Conservation (phyloP, 192 early-diverging fungal species). For the Backusella australiensis region DNA sequence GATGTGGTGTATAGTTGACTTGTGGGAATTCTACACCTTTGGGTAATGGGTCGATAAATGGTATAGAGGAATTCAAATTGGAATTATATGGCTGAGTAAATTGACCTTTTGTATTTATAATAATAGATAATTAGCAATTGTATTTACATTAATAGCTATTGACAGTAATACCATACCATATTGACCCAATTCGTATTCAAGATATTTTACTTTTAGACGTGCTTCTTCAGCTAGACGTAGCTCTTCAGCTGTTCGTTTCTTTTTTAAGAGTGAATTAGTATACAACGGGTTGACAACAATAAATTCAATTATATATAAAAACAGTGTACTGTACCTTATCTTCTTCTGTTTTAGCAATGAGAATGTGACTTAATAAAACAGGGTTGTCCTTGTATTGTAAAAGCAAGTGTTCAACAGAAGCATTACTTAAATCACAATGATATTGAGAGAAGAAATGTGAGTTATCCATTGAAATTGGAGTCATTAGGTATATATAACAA, state of each 20-base stretch:
- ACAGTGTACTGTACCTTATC: neutral
- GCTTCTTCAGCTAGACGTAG: conserved; percentile 8
- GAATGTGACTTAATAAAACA: conserved; percentile 1
- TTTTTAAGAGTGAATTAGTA: neutral
- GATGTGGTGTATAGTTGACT: neutral
- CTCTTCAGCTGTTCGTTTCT: conserved; percentile 6
- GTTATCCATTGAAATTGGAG: neutral
- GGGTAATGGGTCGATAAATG: neutral
- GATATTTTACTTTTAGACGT: conserved; percentile 2
- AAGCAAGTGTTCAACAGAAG: neutral
- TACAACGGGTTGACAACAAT: neutral
- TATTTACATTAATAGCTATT: neutral
- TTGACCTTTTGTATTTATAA: neutral
- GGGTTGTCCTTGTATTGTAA: neutral
- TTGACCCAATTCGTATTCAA: neutral
- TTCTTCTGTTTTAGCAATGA: conserved; percentile 7
- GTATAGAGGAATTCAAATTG: neutral
- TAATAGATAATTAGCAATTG: neutral
- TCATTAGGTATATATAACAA: neutral
- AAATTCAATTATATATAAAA: neutral
- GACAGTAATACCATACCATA: neutral
- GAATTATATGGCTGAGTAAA: neutral
- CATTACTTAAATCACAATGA: neutral
- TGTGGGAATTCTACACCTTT: neutral
- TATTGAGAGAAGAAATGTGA: neutral